Percentiles rank a stretch among this genome's conserved stretches.
Conservation (phyloP, 371 early-diverging fungal species). For the Mortierella polycephala region DNA sequence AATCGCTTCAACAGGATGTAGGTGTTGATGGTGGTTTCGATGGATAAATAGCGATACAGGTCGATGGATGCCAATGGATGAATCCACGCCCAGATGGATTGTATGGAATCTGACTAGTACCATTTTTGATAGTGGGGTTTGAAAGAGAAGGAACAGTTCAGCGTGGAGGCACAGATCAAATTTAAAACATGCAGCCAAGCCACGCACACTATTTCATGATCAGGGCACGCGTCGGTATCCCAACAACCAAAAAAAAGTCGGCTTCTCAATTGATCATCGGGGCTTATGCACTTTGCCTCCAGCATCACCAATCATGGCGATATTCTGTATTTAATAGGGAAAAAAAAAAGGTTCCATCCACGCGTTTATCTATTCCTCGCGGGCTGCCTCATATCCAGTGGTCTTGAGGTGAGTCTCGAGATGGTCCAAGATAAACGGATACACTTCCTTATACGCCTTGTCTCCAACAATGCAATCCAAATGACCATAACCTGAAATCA, state of each 20-base stretch:
- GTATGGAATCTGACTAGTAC: slow-evolving; percentile 31
- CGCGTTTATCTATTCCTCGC: slow-evolving; percentile 13
- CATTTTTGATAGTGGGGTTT: slow-evolving; percentile 34
- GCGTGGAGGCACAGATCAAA: not conserved
- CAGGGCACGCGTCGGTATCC: too few species aligned
- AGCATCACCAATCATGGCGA: too few species aligned
- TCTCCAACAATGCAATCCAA: slow-evolving; percentile 53
- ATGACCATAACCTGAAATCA: slow-evolving; percentile 48
- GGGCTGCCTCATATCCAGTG: slow-evolving; percentile 26
- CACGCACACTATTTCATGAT: too few species aligned
- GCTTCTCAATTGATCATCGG: too few species aligned
- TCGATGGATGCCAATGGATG: slow-evolving; percentile 17
- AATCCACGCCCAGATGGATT: slow-evolving; percentile 14
- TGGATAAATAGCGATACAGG: not conserved
- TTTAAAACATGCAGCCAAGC: not conserved
- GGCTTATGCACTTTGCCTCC: too few species aligned
- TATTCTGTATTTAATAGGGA: too few species aligned
- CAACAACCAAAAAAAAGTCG: too few species aligned
- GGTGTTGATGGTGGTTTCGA: too few species aligned
- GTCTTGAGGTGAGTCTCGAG: slow-evolving; percentile 27
- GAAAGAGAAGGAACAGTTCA: slow-evolving; percentile 40
- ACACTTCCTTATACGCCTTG: slow-evolving; percentile 47
- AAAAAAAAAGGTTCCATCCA: not conserved
- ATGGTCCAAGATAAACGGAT: slow-evolving; percentile 37
- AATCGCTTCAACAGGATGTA: too few species aligned